These are phyloP conservation scores for Penicillium diatomitis DNA, from an alignment of 495 filamentous ascomycete species.

Conservation along the genomic window DNA sequence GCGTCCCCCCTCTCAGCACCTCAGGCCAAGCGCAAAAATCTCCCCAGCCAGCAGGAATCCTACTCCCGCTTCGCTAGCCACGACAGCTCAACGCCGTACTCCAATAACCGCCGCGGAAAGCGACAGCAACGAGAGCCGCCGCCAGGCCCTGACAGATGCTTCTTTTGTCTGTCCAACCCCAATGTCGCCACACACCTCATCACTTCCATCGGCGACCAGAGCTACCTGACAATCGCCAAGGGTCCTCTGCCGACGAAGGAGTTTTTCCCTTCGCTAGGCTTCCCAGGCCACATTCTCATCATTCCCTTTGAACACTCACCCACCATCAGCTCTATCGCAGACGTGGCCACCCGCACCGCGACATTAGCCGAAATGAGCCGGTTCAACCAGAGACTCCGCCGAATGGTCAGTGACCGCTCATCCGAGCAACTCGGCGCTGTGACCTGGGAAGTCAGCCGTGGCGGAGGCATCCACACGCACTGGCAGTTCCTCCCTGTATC, in stretches of 20 bases:
- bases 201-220: slow-evolving; percentile 71
- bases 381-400: slow-evolving; percentile 63
- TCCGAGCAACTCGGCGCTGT: slow-evolving; percentile 62
- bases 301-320: slow-evolving; percentile 74
- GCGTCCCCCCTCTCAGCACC: slow-evolving; percentile 54
- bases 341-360: slow-evolving; percentile 39
- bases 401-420: slow-evolving; percentile 47
- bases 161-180: slow-evolving; percentile 87
- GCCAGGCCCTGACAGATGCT: slow-evolving; percentile 71
- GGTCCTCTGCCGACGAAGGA: slow-evolving; percentile 66
- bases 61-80: slow-evolving; percentile 51
- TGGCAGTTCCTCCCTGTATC: slow-evolving; percentile 91
- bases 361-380: slow-evolving; percentile 71
- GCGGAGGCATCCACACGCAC: slow-evolving; percentile 71
- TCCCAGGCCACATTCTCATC: slow-evolving; percentile 82
- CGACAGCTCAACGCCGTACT: slow-evolving; percentile 13
- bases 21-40: slow-evolving; percentile 50
- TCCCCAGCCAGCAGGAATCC: slow-evolving; percentile 40
- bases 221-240: slow-evolving; percentile 86
- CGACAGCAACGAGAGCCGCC: slow-evolving; percentile 45
- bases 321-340: slow-evolving; percentile 52
- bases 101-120: slow-evolving; percentile 36
- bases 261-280: slow-evolving; percentile 61
- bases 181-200: slow-evolving; percentile 80
- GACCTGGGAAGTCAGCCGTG: slow-evolving; percentile 81